These are phyloP conservation scores for Taiwanofungus camphoratus DNA, from an alignment of 1,284 basidiomycete species.

Conservation along the genomic window DNA sequence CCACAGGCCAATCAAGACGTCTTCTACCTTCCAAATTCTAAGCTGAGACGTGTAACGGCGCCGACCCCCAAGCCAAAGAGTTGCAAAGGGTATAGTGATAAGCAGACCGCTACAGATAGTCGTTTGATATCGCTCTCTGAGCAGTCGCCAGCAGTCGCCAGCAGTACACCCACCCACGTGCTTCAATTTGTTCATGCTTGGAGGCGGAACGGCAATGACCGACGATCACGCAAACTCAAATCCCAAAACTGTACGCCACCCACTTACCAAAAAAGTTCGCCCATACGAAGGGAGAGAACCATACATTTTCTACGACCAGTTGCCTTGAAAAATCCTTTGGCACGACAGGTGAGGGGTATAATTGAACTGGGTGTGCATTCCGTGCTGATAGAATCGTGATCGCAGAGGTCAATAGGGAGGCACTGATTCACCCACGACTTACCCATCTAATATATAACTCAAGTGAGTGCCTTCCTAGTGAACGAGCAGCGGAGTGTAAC, in stretches of 20 bases:
- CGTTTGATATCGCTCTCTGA: too few species aligned
- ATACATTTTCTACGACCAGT: conserved; percentile 21
- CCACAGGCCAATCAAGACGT: too few species aligned
- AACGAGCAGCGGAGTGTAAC: conserved; percentile 4
- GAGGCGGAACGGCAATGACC: conserved; percentile 1
- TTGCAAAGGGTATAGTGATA: too few species aligned
- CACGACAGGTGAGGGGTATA: conserved; percentile 40
- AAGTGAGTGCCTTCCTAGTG: conserved; percentile 15
- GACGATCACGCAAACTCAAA: conserved; percentile 19
- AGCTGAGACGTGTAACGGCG: too few species aligned
- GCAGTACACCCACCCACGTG: background rate
- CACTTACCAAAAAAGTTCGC: conserved; percentile 2
- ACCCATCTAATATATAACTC: conserved; percentile 12
- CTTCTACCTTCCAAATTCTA: too few species aligned
- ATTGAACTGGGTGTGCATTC: background rate
- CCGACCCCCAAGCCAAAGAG: too few species aligned
- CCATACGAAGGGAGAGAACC: conserved; percentile 7
- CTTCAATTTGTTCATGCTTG: conserved; percentile 1
- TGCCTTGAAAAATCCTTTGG: conserved; percentile 90
- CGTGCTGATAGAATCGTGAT: conserved; percentile 8
- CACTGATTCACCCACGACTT: conserved; percentile 34
- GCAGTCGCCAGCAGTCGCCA: conserved; percentile 1
- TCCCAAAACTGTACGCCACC: conserved; percentile 26
- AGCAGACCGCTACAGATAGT: too few species aligned
- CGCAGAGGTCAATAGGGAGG: conserved; percentile 85